A percentile compares a stretch with the other conserved stretches of the same genome.
Conservation (phyloP, 2,329 filamentous ascomycete genomes). For the Aureobasidium pullulans region DNA sequence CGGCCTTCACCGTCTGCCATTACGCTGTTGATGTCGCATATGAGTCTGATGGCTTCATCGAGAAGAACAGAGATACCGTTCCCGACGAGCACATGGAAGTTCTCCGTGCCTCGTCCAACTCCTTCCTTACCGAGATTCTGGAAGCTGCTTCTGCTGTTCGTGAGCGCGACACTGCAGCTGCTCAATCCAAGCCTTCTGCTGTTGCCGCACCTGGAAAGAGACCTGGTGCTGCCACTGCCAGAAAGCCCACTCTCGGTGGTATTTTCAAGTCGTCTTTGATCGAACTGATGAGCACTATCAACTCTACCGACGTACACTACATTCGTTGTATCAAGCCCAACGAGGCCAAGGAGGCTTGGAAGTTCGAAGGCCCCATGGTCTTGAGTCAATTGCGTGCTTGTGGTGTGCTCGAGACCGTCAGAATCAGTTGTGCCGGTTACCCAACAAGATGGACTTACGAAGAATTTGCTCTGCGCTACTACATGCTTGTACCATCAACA, state of each 20-base stretch:
- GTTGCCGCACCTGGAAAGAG: constrained; percentile 66
- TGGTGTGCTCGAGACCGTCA: constrained; percentile 95
- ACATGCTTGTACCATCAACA: constrained; percentile 87
- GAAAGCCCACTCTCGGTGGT: constrained; percentile 93
- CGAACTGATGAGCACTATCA: constrained; percentile 96
- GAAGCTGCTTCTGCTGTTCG: constrained; percentile 79
- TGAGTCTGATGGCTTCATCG: constrained; percentile 97
- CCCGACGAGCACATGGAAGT: constrained; percentile 97
- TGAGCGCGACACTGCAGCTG: constrained; percentile 68
- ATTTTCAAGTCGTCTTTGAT: constrained; percentile 99
- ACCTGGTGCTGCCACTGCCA: constrained; percentile 84
- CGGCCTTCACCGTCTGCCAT: constrained; percentile 94
- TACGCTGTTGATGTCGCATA: constrained; percentile 98
- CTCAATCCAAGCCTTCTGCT: constrained; percentile 55
- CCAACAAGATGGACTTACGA: constrained; percentile 98
- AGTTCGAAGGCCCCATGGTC: constrained; percentile 98
- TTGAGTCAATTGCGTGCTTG: constrained; percentile 93
- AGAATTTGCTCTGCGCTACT: constrained; percentile 94
- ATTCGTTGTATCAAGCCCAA: constrained; percentile 99
- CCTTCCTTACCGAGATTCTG: constrained; percentile 76
- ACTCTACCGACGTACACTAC: constrained; percentile 96
- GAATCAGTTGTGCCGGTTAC: constrained; percentile 95
- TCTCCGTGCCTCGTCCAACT: constrained; percentile 73
- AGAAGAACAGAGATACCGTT: constrained; percentile 98
- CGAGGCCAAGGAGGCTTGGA: constrained; percentile 93